Conservation (phyloP, 345 rosid species). For the Turnera subulata region DNA sequence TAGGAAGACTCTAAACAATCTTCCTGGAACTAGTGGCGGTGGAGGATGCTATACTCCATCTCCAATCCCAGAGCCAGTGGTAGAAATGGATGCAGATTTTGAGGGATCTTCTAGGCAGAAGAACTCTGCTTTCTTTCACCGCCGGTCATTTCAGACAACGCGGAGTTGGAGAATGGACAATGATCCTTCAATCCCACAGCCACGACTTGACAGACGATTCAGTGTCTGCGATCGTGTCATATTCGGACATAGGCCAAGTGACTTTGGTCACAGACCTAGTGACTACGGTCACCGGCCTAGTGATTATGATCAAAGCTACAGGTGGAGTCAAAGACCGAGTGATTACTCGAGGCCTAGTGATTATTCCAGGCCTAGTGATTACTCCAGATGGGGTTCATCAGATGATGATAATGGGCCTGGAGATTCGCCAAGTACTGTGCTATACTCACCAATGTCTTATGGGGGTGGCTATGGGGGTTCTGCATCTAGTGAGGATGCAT, state of each 20-base stretch:
- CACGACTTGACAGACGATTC: slow-evolving; percentile 69
- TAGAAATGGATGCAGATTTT: slow-evolving; percentile 89
- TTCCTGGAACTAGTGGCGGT: slow-evolving; percentile 82
- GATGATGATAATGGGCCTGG: slow-evolving; percentile 90
- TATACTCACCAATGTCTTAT: slow-evolving; percentile 62
- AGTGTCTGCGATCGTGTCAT: slow-evolving; percentile 96
- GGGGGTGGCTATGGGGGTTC: slow-evolving; percentile 45
- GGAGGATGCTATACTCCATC: slow-evolving; percentile 71
- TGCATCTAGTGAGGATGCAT: slow-evolving; percentile 53
- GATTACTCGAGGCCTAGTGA: slow-evolving; percentile 82
- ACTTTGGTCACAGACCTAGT: slow-evolving; percentile 73
- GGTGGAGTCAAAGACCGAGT: slow-evolving; percentile 51
- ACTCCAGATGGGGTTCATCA: slow-evolving; percentile 89
- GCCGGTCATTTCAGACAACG: slow-evolving; percentile 89
- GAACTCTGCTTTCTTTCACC: slow-evolving; percentile 75
- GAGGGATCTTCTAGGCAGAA: slow-evolving; percentile 88
- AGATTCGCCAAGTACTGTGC: slow-evolving; percentile 82
- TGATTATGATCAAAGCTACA: slow-evolving; percentile 59
- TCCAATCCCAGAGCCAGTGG: slow-evolving; percentile 87
- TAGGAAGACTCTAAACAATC: slow-evolving; percentile 75
- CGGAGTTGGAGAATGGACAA: slow-evolving; percentile 76
- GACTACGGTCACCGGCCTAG: slow-evolving; percentile 71
- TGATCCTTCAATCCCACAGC: slow-evolving; percentile 64
- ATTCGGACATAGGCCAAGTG: slow-evolving; percentile 73
- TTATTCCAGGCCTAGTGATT: slow-evolving; percentile 79